Evolutionary conservation across 2,329 filamentous ascomycete genomes (phyloP).

Genomic region (Alternaria angustiovoidea): DNA sequence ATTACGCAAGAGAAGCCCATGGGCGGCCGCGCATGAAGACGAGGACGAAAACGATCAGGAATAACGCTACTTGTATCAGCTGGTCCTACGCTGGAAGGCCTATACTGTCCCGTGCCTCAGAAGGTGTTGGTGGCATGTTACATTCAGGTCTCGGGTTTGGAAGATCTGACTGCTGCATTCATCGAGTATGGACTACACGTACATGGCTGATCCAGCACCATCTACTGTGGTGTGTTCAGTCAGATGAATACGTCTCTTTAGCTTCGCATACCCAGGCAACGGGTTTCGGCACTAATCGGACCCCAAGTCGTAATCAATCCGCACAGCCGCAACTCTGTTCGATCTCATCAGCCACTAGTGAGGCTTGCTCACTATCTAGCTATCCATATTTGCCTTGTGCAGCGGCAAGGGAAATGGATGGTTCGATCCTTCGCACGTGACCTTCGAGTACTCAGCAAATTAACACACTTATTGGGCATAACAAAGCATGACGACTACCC

Average conservation of each 20-base stretch:
- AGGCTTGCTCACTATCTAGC: background rate
- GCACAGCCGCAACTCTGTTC: background rate
- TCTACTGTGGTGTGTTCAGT: background rate
- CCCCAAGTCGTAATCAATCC: background rate
- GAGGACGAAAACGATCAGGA: conserved; percentile 32
- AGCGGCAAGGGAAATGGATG: background rate
- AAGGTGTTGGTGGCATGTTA: background rate
- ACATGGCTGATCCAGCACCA: background rate
- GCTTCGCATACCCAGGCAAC: background rate
- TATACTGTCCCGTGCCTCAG: background rate
- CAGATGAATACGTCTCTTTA: background rate
- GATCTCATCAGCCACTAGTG: background rate
- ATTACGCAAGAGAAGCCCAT: conserved; percentile 50
- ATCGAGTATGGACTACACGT: background rate
- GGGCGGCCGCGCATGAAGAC: conserved; percentile 50
- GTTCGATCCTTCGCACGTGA: conserved; percentile 9
- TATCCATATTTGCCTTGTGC: background rate
- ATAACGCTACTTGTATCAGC: background rate
- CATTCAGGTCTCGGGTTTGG: background rate
- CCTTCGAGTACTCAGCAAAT: background rate
- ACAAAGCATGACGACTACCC: conserved; percentile 8
- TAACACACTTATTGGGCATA: conserved; percentile 5
- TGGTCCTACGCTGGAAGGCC: background rate
- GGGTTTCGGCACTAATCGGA: background rate
- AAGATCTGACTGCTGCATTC: background rate